phyloP scores from a whole-genome alignment of 116 monocot genomes.

The Iris pallida region DNA sequence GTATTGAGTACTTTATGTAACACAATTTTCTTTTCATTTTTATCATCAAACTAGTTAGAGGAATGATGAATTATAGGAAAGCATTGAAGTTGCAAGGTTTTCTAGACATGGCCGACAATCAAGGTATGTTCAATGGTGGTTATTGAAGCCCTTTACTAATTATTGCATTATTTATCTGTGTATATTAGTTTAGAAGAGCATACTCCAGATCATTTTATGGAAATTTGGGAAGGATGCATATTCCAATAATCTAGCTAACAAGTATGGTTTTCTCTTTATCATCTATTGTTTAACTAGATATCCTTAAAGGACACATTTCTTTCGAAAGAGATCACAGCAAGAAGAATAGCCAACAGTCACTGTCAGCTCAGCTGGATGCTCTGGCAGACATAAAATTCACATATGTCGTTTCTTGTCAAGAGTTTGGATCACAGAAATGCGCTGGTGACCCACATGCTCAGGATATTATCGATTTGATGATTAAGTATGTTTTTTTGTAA shows the following conservation, averaged over 20 bases:
- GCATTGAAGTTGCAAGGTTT: slow-evolving; percentile 74
- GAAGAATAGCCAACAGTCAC: slow-evolving; percentile 24
- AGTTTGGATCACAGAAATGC: slow-evolving; percentile 56
- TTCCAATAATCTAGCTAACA: neutral
- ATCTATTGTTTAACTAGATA: slow-evolving; percentile 29
- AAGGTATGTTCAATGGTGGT: slow-evolving; percentile 27
- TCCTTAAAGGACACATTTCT: slow-evolving; percentile 34
- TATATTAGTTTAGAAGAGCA: neutral
- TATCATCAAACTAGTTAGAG: slow-evolving; percentile 43
- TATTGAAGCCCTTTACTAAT: neutral
- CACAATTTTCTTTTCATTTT: slow-evolving; percentile 2
- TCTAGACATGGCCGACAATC: slow-evolving; percentile 53
- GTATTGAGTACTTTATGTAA: neutral
- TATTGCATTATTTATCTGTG: neutral
- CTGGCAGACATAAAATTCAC: slow-evolving; percentile 74
- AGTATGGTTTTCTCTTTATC: neutral
- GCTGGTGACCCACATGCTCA: slow-evolving; percentile 64
- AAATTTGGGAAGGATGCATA: neutral
- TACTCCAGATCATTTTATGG: neutral
- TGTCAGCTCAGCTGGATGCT: slow-evolving; percentile 52
- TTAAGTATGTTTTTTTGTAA: slow-evolving; percentile 23
- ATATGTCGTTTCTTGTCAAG: slow-evolving; percentile 71
- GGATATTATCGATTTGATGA: slow-evolving; percentile 80
- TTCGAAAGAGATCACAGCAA: slow-evolving; percentile 35
- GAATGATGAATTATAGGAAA: slow-evolving; percentile 91